Evolutionary conservation across 305 asterid genomes (phyloP), one percentile per base, ranked within the genome.

Genomic region (Fraxinus latifolia): DNA sequence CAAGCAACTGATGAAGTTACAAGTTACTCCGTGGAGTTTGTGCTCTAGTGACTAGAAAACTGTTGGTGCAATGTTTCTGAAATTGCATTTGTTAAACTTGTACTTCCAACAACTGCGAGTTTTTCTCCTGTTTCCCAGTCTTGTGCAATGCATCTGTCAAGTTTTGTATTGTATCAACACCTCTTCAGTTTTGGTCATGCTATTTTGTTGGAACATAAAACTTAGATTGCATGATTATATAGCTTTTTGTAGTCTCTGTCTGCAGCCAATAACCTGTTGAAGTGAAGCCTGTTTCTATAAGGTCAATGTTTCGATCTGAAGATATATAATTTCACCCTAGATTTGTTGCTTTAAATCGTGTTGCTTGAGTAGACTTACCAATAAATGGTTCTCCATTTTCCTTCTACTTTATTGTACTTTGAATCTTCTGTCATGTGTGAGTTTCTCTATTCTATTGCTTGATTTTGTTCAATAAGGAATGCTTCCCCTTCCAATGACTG

Each of bases 401-500:
- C 72, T 7, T 75, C 44, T 21, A 71, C 8, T 55, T 50, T 19
- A 42, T 37, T 58, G n/a, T 32, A 3, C 33, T 78, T 37, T 0
- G 7, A 71, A 29, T 25, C 50, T 42, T 36, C 77, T 15, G 50
- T 55, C 39, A 34, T 25, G 27, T 32, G 12, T 5, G 65, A 14
- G 77, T 80, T 47, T 47, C 81, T 53, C 62, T 47, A 47, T 4
- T 78, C 25, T 44, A 15, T 80, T 77, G 19, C 70, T 72, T 7
- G 6, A 44, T 33, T 17, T 76, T 21, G 14, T 65, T 44, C 65
- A 72, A 7, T 83, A n/a, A 27, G 37, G 37, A 68, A 68, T 4
- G n/a, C 74, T 19, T 27, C 29, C 19, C 25, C 37, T 68, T 29
- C 33, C n/a, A 14, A 29, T 68, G 37, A 68, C n/a, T 29, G 21